phyloP scores from a whole-genome alignment of 2,329 filamentous ascomycete genomes.

The Acarospora socialis region DNA sequence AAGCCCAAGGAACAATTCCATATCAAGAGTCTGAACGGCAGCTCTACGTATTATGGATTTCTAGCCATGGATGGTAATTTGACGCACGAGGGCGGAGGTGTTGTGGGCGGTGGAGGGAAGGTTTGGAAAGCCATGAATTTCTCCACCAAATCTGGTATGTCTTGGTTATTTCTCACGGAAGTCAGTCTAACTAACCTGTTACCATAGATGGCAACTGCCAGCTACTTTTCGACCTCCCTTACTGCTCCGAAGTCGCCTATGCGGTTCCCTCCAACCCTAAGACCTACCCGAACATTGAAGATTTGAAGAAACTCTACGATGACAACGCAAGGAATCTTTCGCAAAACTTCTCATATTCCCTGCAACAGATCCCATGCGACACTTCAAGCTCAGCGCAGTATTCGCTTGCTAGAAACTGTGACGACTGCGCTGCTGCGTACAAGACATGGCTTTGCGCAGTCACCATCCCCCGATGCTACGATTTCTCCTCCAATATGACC shows the following conservation, averaged over 20 bases:
- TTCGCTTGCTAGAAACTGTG: conserved; percentile 64
- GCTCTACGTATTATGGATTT: conserved; percentile 57
- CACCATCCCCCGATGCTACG: conserved; percentile 80
- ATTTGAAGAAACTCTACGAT: conserved; percentile 64
- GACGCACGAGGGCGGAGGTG: conserved; percentile 38
- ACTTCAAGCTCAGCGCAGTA: conserved; percentile 59
- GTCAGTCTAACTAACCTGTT: conserved; percentile 3
- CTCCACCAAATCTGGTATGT: conserved; percentile 59
- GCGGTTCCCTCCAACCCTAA: conserved; percentile 70
- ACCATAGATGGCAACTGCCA: conserved; percentile 63
- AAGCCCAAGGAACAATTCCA: conserved; percentile 82
- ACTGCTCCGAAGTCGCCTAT: conserved; percentile 81
- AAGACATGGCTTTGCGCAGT: conserved; percentile 93
- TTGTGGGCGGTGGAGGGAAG: conserved; percentile 56
- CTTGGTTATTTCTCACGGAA: neutral
- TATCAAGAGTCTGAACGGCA: conserved; percentile 55
- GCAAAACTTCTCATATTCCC: conserved; percentile 62
- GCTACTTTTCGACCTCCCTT: conserved; percentile 71
- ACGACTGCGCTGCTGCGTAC: conserved; percentile 65
- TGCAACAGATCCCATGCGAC: conserved; percentile 78
- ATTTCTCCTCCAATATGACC: conserved; percentile 47
- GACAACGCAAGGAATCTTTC: conserved; percentile 55
- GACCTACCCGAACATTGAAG: conserved; percentile 43
- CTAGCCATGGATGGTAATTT: conserved; percentile 49
- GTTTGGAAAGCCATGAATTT: conserved; percentile 64